Evolutionary conservation across 345 rosid species (phyloP).

Genomic region (Gossypium longicalyx): DNA sequence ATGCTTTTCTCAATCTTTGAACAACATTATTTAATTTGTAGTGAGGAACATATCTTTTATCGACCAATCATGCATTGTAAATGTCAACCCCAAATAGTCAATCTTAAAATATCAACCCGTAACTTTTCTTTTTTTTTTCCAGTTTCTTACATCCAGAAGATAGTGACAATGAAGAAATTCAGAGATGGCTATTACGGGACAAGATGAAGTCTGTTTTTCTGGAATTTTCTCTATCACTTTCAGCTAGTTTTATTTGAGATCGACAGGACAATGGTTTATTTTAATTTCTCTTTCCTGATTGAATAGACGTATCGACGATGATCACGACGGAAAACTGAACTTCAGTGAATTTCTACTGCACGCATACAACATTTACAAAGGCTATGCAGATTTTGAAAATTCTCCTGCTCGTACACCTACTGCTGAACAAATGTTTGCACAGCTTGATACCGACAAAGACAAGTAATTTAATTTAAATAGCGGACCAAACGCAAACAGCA

Average conservation of each 20-base stretch:
- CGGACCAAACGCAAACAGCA: too few species aligned
- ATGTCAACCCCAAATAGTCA: too few species aligned
- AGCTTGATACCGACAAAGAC: slow-evolving; percentile 54
- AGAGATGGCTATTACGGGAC: slow-evolving; percentile 50
- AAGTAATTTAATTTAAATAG: slow-evolving; percentile 20
- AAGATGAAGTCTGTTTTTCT: slow-evolving; percentile 40
- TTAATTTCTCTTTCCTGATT: neutral
- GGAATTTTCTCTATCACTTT: neutral
- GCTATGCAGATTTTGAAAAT: slow-evolving; percentile 41
- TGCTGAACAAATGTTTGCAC: slow-evolving; percentile 42
- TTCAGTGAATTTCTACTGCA: slow-evolving; percentile 35
- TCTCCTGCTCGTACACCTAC: slow-evolving; percentile 25
- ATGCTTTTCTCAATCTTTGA: neutral
- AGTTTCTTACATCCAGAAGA: slow-evolving; percentile 79
- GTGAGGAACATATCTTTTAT: too few species aligned
- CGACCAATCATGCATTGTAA: too few species aligned
- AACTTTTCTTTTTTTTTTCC: neutral
- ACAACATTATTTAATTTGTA: too few species aligned
- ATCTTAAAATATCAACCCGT: too few species aligned
- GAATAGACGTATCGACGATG: slow-evolving; percentile 52
- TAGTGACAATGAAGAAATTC: slow-evolving; percentile 43
- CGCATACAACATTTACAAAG: slow-evolving; percentile 14
- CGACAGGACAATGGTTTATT: neutral
- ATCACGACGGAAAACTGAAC: slow-evolving; percentile 47
- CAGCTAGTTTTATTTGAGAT: neutral